A percentile compares a stretch with the other conserved stretches of the same genome.
Conservation (phyloP, 352 stramenopile species). For the Phytophthora niederhauseri region DNA sequence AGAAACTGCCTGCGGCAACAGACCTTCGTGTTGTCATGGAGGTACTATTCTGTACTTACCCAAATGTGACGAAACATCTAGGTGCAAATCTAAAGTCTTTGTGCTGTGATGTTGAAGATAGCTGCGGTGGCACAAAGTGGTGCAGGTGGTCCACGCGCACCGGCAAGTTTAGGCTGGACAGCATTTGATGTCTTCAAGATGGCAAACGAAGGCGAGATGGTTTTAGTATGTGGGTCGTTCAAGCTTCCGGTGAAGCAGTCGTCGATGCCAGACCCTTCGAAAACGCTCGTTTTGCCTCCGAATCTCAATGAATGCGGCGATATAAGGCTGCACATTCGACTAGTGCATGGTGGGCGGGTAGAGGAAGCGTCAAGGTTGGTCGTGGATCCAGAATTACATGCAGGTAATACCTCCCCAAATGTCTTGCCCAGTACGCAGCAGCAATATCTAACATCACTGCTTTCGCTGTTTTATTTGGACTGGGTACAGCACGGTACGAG, state of each 20-base stretch:
- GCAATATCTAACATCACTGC: constrained; percentile 1
- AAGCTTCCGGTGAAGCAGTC: constrained; percentile 50
- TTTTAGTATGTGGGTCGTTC: constrained; percentile 35
- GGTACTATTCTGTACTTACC: constrained; percentile 25
- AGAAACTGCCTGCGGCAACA: constrained; percentile 32
- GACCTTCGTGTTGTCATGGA: constrained; percentile 49
- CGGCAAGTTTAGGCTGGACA: constrained; percentile 53
- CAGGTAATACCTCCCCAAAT: constrained; percentile 24
- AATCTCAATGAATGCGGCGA: constrained; percentile 15
- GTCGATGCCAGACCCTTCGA: constrained; percentile 48
- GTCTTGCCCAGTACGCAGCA: not conserved
- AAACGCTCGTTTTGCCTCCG: constrained; percentile 28
- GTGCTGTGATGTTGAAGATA: constrained; percentile 26
- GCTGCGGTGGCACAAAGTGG: constrained; percentile 17
- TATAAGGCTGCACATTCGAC: constrained; percentile 41
- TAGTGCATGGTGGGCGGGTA: constrained; percentile 35
- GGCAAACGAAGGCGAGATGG: constrained; percentile 11
- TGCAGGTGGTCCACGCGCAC: constrained; percentile 1
- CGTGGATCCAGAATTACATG: constrained; percentile 44
- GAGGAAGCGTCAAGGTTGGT: constrained; percentile 36
- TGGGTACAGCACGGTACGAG: constrained; percentile 23
- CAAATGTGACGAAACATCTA: not conserved
- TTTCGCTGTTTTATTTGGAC: not conserved
- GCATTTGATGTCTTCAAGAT: constrained; percentile 42
- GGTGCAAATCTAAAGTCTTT: constrained; percentile 1